These are phyloP conservation scores for Podila epigama DNA, from an alignment of 192 early-diverging fungal genomes.

Conservation along the genomic window DNA sequence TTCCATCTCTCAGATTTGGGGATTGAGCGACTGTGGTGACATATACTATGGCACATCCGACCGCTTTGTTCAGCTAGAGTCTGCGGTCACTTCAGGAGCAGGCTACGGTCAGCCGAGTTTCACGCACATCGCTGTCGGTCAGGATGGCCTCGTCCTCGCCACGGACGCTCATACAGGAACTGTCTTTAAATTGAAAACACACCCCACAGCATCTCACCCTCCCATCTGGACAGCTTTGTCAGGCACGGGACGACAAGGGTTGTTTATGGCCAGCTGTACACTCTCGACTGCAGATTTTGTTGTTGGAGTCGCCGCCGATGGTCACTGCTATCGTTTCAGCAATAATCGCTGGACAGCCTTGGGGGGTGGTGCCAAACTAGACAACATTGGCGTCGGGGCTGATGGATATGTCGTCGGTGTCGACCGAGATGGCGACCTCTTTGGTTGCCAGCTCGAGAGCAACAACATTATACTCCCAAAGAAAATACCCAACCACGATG, in stretches of 20 bases:
- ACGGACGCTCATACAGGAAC: constrained; percentile 32
- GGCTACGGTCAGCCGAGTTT: constrained; percentile 29
- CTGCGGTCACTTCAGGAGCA: constrained; percentile 28
- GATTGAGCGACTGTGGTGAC: constrained; percentile 19
- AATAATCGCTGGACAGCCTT: constrained; percentile 10
- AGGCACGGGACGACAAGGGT: constrained; percentile 15
- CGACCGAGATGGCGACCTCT: constrained; percentile 34
- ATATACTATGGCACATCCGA: constrained; percentile 33
- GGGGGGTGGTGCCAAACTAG: constrained; percentile 17
- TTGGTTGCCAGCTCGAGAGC: constrained; percentile 34
- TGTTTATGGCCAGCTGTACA: constrained; percentile 18
- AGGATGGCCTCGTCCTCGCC: constrained; percentile 26
- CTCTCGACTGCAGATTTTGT: constrained; percentile 24
- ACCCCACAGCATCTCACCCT: constrained; percentile 20
- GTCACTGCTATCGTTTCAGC: constrained; percentile 14
- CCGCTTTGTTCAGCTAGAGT: constrained; percentile 23
- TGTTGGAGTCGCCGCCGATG: constrained; percentile 19
- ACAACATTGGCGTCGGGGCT: constrained; percentile 13
- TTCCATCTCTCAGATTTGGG: constrained; percentile 46
- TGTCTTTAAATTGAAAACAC: constrained; percentile 36
- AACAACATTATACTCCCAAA: not conserved
- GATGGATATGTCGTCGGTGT: constrained; percentile 45
- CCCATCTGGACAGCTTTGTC: constrained; percentile 32
- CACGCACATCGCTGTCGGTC: constrained; percentile 33
- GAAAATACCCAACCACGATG: not conserved